phyloP scores from a whole-genome alignment of 371 early-diverging fungal species.

The Caulochytrium protostelioides region DNA sequence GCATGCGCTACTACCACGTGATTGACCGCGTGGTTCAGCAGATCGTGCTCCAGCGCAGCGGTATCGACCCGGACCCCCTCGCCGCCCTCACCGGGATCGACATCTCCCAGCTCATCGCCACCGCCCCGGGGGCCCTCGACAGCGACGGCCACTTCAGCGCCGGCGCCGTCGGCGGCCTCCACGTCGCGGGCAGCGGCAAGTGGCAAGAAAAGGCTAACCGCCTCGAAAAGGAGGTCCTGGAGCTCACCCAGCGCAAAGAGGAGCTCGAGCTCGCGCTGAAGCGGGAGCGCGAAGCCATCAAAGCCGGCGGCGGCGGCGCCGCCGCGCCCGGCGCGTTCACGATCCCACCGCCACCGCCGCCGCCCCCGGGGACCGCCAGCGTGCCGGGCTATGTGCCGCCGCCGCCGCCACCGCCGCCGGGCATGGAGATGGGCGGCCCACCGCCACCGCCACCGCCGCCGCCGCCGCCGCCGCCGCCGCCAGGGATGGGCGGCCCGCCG shows the following conservation, averaged over 20 bases:
- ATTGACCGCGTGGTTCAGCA: constrained; percentile 23
- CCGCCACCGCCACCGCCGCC: constrained; percentile 5
- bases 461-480: constrained; percentile 3
- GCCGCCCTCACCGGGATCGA: constrained; percentile 14
- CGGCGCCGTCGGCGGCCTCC: constrained; percentile 16
- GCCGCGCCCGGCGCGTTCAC: too few relatives aligned
- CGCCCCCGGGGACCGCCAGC: constrained; percentile 2
- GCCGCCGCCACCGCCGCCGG: constrained; percentile 10
- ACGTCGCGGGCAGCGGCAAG: constrained; percentile 11
- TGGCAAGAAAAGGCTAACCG: constrained; percentile 15
- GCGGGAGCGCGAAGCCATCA: too few relatives aligned
- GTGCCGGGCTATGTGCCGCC: constrained; percentile 3
- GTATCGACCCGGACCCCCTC: constrained; percentile 20
- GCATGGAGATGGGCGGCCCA: constrained; percentile 4
- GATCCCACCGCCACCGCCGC: constrained; percentile 5
- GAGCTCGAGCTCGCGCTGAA: too few relatives aligned
- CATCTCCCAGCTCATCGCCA: background rate
- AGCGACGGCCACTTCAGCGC: too few relatives aligned
- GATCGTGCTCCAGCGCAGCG: constrained; percentile 13
- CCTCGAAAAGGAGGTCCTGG: constrained; percentile 20
- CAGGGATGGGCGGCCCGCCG: constrained; percentile 2
- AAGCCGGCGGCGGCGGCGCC: too few relatives aligned
- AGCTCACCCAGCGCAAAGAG: too few relatives aligned
- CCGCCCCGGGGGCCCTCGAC: too few relatives aligned
- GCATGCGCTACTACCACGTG: constrained; percentile 16